phyloP scores from a whole-genome alignment of 2,329 filamentous ascomycete species.

The Colletotrichum lindemuthianum region DNA sequence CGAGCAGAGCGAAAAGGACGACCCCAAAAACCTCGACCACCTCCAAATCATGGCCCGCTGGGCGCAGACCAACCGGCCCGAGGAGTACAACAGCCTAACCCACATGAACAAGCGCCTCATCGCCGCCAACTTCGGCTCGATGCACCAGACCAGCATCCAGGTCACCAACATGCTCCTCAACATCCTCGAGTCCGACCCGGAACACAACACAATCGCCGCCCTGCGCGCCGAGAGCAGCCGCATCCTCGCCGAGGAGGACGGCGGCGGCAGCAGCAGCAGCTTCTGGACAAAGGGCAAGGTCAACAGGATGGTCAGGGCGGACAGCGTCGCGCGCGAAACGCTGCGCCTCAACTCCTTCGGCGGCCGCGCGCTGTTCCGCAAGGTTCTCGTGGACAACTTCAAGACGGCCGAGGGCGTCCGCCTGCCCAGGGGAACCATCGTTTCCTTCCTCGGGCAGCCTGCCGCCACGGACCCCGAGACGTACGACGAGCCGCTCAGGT shows the following conservation, averaged over 20 bases:
- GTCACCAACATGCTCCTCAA: conserved; percentile 52
- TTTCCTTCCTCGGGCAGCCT: conserved; percentile 46
- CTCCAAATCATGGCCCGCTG: conserved; percentile 54
- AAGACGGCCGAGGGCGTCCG: conserved; percentile 45
- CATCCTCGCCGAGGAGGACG: conserved; percentile 43
- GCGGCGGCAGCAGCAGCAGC: conserved; percentile 33
- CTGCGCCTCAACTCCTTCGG: conserved; percentile 49
- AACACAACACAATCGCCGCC: conserved; percentile 48
- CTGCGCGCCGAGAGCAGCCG: conserved; percentile 50
- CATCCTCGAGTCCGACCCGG: conserved; percentile 46
- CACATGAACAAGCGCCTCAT: conserved; percentile 45
- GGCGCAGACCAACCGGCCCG: conserved; percentile 48
- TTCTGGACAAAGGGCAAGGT: conserved; percentile 53
- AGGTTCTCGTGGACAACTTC: conserved; percentile 42
- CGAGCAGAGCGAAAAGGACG: conserved; percentile 28
- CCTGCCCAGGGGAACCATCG: conserved; percentile 45
- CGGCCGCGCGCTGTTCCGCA: conserved; percentile 42
- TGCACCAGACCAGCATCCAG: conserved; percentile 52
- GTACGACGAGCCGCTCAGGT: conserved; percentile 48
- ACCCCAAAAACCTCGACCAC: conserved; percentile 42
- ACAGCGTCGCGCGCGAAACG: conserved; percentile 56
- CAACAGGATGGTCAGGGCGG: conserved; percentile 48
- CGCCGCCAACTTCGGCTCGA: conserved; percentile 49
- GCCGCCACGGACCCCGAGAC: conserved; percentile 44
- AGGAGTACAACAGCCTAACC: conserved; percentile 46